These are phyloP conservation scores for Mangifera indica DNA, from an alignment of 345 rosid species.

Conservation along the genomic window DNA sequence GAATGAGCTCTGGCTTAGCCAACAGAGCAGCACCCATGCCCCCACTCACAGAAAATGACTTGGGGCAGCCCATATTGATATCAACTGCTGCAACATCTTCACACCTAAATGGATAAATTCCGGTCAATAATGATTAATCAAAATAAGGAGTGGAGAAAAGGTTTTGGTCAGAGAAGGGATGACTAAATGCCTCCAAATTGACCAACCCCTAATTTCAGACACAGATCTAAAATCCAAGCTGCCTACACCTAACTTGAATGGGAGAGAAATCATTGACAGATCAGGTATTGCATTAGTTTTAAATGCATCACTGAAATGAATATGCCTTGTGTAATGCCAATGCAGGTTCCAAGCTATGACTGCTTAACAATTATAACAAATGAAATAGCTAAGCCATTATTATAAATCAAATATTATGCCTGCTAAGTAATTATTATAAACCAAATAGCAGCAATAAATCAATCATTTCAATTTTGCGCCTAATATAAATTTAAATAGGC, in stretches of 20 bases:
- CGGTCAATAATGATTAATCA: not conserved
- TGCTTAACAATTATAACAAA: not conserved
- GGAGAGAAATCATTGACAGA: not conserved
- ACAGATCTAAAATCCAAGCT: not conserved
- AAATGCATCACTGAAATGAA: not conserved
- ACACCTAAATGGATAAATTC: conserved; percentile 47
- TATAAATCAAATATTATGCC: not conserved
- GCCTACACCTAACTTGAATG: not conserved
- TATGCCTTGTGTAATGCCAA: conserved; percentile 1
- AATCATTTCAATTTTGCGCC: not conserved
- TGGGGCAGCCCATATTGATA: conserved; percentile 97
- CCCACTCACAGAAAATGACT: conserved; percentile 84
- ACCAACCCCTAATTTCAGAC: not conserved
- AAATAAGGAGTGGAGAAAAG: not conserved
- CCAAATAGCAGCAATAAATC: not conserved
- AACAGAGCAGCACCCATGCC: conserved; percentile 98
- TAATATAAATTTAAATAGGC: not conserved
- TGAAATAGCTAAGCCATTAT: not conserved
- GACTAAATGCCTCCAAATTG: not conserved
- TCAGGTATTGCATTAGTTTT: not conserved
- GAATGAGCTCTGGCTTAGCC: conserved; percentile 77
- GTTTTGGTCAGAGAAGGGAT: not conserved
- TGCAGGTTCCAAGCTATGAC: not conserved
- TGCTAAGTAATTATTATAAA: not conserved
- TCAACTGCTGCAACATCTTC: conserved; percentile 84